Evolutionary conservation across 1,284 basidiomycete species (phyloP), one percentile per base, ranked within the genome.

Genomic region (Marasmius sp.): DNA sequence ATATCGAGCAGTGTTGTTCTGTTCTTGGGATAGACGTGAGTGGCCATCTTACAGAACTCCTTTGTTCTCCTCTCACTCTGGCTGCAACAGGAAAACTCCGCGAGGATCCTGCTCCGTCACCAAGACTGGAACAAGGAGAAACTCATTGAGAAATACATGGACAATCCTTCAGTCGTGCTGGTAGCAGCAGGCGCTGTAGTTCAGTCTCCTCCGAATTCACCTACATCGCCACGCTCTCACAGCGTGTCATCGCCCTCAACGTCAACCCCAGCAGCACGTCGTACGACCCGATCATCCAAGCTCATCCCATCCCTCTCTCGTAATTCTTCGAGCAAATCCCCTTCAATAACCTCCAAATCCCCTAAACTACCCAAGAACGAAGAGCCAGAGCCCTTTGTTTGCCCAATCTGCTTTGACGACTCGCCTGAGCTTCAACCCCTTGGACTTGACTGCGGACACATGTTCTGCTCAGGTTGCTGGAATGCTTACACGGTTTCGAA

Each of bases 41-140:
- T 84, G 58, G 11, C 65, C 67, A 50, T 65, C 64, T 57, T 60
- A 69, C 57, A 57, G 69, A 9, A 60, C 39, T 14, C 56, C 5
- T 41, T 58, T 22, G 54, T 55, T 37, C 59, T 14, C 20, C 45
- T 47, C 41, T 54, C 49, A 39, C 16, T 8, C 16, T 61, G 39
- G 59, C 55, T 18, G 18, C 20, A 54, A 58, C 63, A 83, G 81
- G 64, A 68, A 8, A 74, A 78, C 65, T 82, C 82, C 3, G 95
- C 96, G 1, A 85, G 89, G 1, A 81, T 96, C 52, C 82, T 99
- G 6, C 81, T 99, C 53, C 88, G 95, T 37, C 82, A 95, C 77
- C 89, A 92, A 80, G 82, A 84, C 53, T 99, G 97, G 97, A 98
- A 99, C 82, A 93, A 94, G 72, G 97, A 99, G 76, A 89, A 90